Percentiles rank a stretch among this genome's conserved stretches.
These are phyloP conservation scores for Puccinia coronata DNA, from an alignment of 1,284 basidiomycete genomes.

Conservation along the genomic window DNA sequence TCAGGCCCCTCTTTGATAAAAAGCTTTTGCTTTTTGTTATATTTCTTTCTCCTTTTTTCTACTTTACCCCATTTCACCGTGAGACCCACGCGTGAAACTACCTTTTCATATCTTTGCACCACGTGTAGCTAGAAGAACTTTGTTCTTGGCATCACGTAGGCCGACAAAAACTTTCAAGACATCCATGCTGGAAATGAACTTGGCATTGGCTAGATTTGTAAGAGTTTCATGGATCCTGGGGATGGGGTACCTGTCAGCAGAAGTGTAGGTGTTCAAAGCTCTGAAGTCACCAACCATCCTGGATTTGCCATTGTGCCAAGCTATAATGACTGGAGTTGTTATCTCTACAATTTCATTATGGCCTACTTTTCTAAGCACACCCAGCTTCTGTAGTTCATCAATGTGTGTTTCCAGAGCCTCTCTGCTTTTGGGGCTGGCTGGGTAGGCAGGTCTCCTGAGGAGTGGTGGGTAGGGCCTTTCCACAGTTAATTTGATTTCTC, in stretches of 20 bases:
- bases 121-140: too few relatives aligned
- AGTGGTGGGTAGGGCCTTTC: constrained; percentile 32
- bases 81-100: too few relatives aligned
- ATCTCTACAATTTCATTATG: constrained; percentile 1
- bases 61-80: too few relatives aligned
- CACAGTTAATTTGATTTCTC: not conserved
- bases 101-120: too few relatives aligned
- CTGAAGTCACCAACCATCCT: constrained; percentile 6
- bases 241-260: not conserved
- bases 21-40: too few relatives aligned
- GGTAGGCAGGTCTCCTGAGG: constrained; percentile 11
- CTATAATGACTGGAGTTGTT: not conserved
- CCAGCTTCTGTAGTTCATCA: not conserved
- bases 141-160: too few relatives aligned
- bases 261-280: not conserved
- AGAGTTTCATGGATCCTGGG: not conserved
- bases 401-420: not conserved
- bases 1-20: too few relatives aligned
- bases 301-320: not conserved
- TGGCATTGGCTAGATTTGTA: not conserved
- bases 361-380: not conserved
- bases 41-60: too few relatives aligned
- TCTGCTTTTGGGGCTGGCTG: constrained; percentile 30
- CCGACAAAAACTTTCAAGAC: too few relatives aligned
- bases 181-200: constrained; percentile 1